These are phyloP conservation scores for Setaria viridis DNA, from an alignment of 202 grass and related monocot species.

Conservation along the genomic window DNA sequence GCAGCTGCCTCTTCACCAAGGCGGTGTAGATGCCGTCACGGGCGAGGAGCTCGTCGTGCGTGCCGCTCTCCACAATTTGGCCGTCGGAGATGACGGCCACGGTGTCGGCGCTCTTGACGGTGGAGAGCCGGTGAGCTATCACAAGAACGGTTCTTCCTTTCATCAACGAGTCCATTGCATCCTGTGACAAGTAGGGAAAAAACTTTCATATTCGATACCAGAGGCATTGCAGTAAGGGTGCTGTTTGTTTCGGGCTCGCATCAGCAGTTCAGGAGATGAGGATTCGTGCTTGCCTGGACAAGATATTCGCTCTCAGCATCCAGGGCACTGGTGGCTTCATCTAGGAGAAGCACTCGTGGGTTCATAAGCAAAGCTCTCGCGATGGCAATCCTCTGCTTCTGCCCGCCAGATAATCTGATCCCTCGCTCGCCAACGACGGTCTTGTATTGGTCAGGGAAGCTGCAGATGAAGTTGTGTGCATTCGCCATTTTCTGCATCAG, in stretches of 20 bases:
- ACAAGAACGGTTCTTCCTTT: slow-evolving; percentile 95
- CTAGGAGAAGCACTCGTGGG: slow-evolving; percentile 88
- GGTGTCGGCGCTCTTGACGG: slow-evolving; percentile 84
- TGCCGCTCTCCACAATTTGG: slow-evolving; percentile 79
- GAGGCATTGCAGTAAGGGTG: background rate
- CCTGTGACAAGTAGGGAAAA: slow-evolving; percentile 53
- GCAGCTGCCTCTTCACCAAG: slow-evolving; percentile 95
- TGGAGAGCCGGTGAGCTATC: slow-evolving; percentile 94
- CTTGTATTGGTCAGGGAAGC: slow-evolving; percentile 88
- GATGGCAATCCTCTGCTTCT: slow-evolving; percentile 97
- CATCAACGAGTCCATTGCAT: slow-evolving; percentile 99
- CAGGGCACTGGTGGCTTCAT: slow-evolving; percentile 96
- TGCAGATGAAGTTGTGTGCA: slow-evolving; percentile 84
- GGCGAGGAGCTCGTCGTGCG: slow-evolving; percentile 79
- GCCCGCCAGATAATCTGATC: slow-evolving; percentile 87
- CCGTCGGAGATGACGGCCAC: slow-evolving; percentile 91
- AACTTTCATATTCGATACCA: slow-evolving; percentile 3
- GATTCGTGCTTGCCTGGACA: slow-evolving; percentile 74
- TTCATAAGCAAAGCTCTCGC: slow-evolving; percentile 99
- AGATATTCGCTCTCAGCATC: slow-evolving; percentile 98
- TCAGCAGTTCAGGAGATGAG: background rate
- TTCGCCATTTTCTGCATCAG: slow-evolving; percentile 96
- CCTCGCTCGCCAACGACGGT: slow-evolving; percentile 91
- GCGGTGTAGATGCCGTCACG: slow-evolving; percentile 90
- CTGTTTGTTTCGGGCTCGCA: background rate